Evolutionary conservation across 129 eudicot species (phyloP), one percentile per base, ranked within the genome.

Genomic region (Flaveria sonorensis): DNA sequence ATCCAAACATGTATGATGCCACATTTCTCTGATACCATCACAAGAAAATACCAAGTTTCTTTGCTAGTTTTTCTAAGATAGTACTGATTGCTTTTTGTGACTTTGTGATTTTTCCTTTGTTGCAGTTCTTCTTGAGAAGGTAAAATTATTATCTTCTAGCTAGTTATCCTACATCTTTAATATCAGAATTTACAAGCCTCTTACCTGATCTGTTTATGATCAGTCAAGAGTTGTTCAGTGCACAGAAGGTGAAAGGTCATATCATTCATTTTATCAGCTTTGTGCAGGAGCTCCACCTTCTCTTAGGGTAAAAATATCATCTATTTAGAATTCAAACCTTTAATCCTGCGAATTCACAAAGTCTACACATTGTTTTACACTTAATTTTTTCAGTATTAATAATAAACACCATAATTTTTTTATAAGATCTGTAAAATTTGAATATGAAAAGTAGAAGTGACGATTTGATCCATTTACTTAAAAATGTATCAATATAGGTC

Each of bases 141-240:
- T 18, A 79, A 83, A 80, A 83, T 81, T 18, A 30, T 68, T 39
- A 77, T 59, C 61, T 23, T 72, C 32, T 55, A 65, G 42, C 16
- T 21, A 53, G 61, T 68, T 60, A 46, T 57, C 48, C 40, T 46
- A 36, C 50, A 12, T 52, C 60, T 21, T 68, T 81, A 26, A 43
- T 52, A 59, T 42, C 14, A 62, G 23, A 62, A 51, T 50, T 51
- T 47, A 74, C 32, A 62, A 52, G 63, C 59, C 61, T 51, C 46
- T 73, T 72, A 30, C 72, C 42, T 72, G 70, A 70, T 69, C 75
- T 73, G n/a, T 40, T 55, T 77, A 57, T 77, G 63, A 81, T 71
- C 94, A 90, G 96, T 90, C 98, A 70, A 86, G 98, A 81, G 98
- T 93, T 70, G 98, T 93, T 64, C 96, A 86, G 75, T 86, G 92